Conservation (phyloP, 306 rosid species). For the Citrullus amarus region DNA sequence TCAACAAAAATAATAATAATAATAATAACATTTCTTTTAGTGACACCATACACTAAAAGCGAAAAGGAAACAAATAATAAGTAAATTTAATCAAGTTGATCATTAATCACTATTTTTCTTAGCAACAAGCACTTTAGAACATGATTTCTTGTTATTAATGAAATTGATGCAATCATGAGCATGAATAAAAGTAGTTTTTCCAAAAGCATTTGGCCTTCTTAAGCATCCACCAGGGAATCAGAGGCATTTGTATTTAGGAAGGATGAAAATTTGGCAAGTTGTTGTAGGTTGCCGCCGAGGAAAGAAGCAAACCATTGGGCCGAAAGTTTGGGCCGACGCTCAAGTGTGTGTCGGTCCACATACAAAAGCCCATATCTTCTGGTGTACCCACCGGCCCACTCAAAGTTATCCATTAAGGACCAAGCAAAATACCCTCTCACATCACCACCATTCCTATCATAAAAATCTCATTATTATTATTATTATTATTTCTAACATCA, state of each 20-base stretch:
- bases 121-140: too few species aligned
- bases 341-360: constrained; percentile 36
- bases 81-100: too few species aligned
- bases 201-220: too few species aligned
- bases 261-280: not conserved
- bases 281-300: constrained; percentile 1
- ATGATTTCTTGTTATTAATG: too few species aligned
- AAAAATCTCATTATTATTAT: not conserved
- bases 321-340: constrained; percentile 43
- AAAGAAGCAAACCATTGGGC: constrained; percentile 41
- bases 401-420: constrained; percentile 55
- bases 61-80: too few species aligned
- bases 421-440: constrained; percentile 60
- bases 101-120: too few species aligned
- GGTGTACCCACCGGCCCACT: constrained; percentile 39
- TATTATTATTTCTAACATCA: too few species aligned
- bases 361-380: constrained; percentile 38
- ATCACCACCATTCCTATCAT: constrained; percentile 51
- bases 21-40: too few species aligned
- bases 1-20: too few species aligned
- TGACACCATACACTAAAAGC: too few species aligned
- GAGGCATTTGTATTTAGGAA: not conserved
- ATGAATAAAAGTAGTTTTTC: too few species aligned
- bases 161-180: not conserved
- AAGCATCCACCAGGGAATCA: not conserved